These are phyloP conservation scores for Acacia concinna DNA, from an alignment of 331 rosid genomes.

Conservation along the genomic window DNA sequence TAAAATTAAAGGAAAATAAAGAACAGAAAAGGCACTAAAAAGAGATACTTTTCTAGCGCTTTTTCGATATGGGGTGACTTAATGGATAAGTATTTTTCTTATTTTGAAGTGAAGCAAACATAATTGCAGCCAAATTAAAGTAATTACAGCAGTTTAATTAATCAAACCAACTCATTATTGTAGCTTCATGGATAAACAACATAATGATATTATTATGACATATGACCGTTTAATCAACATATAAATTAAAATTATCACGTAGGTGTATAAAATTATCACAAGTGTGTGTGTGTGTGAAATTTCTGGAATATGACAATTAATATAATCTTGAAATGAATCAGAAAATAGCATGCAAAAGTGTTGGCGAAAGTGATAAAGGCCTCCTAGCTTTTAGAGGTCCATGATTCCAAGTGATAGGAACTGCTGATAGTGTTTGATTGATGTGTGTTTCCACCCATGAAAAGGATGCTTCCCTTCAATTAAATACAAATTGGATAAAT, in stretches of 20 bases:
- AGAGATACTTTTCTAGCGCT: not conserved
- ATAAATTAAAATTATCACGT: not conserved
- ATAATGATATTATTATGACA: not conserved
- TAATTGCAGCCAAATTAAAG: not conserved
- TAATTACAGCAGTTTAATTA: not conserved
- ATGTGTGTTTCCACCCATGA: not conserved
- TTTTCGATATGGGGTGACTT: not conserved
- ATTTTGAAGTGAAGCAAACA: not conserved
- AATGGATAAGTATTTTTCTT: not conserved
- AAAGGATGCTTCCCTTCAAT: conserved; percentile 33
- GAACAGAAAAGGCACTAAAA: not conserved
- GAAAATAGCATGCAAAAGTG: not conserved
- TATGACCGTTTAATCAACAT: not conserved
- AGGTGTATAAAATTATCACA: not conserved
- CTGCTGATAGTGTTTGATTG: conserved; percentile 11
- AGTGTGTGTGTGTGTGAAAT: no score
- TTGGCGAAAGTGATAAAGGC: not conserved
- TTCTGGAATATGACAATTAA: not conserved
- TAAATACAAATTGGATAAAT: no score
- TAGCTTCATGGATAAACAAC: conserved; percentile 12
- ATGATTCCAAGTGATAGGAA: conserved; percentile 20
- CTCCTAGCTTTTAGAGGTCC: not conserved
- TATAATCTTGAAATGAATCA: no score
- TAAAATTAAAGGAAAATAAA: not conserved
- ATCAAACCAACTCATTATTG: not conserved